Evolutionary conservation across 2,329 filamentous ascomycete species (phyloP), one percentile per base, ranked within the genome.

Genomic region (Fusarium sp.): DNA sequence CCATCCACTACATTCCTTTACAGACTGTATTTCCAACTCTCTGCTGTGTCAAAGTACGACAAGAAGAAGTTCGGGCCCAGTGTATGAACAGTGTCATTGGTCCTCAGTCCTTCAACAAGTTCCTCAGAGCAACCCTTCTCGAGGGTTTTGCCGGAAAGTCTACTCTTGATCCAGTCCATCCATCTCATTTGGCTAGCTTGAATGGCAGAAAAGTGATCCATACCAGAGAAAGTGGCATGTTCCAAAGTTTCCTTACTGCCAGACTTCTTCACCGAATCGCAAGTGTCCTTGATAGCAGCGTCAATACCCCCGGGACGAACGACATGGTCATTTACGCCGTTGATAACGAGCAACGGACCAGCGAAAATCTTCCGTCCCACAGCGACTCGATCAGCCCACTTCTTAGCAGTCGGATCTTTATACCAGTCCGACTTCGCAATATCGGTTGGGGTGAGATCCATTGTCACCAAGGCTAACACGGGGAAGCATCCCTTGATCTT

Each of bases 141-240:
- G 6, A 44, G 13, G 7, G 20, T 8, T 24, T 62, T 45, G 0
- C 61, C 61, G 8, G 66, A 47, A 18, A 72, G 58, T 22, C 72
- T 58, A 38, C 75, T 65, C 42, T 75, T 66, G 35, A 75, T 39
- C 70, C 64, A 75, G 18, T 33, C 48, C 56, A 75, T 57, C 67
- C 64, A 74, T 36, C 63, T 63, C 48, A 47, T 31, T 35, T 72
- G 66, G 20, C 73, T 74, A 2, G 67, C 73, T 18, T 72, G 70
- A 14, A 72, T 72, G 12, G 55, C 49, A 3, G 67, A 61, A 36
- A 75, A 74, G 45, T 75, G 73, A 12, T 70, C 70, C 70, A 69
- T 69, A 11, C 39, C 48, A 26, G 48, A 28, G 10, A 64, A 49
- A 0, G 35, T 64, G 24, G 59, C 48, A n/a, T 64, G 69, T 11